Base-by-base conservation (phyloP, 1,139 yeast species). In the Sugiyamaella sp. region DNA sequence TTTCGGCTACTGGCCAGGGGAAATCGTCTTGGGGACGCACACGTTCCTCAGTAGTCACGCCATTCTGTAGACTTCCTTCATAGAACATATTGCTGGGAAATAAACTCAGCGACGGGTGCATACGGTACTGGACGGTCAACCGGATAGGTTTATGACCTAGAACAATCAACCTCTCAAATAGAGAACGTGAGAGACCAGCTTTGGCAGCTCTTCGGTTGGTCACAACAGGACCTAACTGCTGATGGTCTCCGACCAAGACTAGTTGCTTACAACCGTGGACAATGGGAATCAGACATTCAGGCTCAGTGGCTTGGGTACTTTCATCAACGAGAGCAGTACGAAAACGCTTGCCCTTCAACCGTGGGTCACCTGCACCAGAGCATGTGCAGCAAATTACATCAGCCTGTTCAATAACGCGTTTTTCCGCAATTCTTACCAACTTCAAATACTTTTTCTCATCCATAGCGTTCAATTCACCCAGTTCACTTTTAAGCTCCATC, bases 271-370 rank as follows among this genome's bases (percentile, higher is more conserved):
- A 89, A 27, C 97, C 96, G 63, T 85, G 86, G 1, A 86, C 91
- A 46, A 90, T 81, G 6, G 98, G 97, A 58, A 91, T 89, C 64
- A 91, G 76, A 63, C 87, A 82, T 69, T 89, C 97, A 0, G 97
- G 97, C 69, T 91, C 98, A 1, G 93, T 81, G 1, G 97, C 95
- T 71, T 91, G 97, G 0, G 97, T 89, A 66, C 90, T 85, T 73
- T 91, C 98, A 72, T 91, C 98, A 56, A 91, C 86, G 57, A 91
- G 75, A 2, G 89, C 96, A 0, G 91, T 80, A 64, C 89, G 76
- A 71, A 90, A 90, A 47, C 79, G 75, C 60, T 78, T 64, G 2
- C 72, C 70, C 5, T 71, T 68, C 49, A 90, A 73, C 58, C 96
- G 75, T 50, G 63, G 71, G 69, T 88, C 96, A 45, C 91, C 96